phyloP scores from a whole-genome alignment of 352 stramenopile species.

The Blastocystis sp. region DNA sequence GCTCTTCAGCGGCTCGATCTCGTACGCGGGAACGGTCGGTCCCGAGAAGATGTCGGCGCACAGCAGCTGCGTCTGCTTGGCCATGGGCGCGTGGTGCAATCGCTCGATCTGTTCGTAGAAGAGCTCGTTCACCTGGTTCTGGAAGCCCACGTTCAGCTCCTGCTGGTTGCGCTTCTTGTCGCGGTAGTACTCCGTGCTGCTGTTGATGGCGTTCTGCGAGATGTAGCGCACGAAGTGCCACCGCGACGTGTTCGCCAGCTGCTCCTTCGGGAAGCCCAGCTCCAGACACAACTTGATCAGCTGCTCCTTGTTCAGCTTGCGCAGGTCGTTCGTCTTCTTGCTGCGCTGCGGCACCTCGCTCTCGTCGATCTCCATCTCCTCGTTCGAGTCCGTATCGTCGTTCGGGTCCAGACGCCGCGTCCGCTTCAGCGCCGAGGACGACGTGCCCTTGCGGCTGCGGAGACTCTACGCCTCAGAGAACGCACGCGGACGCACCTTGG shows the following conservation, averaged over 20 bases:
- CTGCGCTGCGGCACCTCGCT: background rate
- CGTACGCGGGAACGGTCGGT: background rate
- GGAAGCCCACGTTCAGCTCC: slow-evolving; percentile 66
- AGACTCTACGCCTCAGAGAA: slow-evolving; percentile 24
- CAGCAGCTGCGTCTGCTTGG: background rate
- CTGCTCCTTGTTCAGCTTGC: slow-evolving; percentile 38
- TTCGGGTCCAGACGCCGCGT: background rate
- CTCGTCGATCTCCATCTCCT: slow-evolving; percentile 1
- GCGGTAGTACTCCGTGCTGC: slow-evolving; percentile 12
- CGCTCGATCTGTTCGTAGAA: slow-evolving; percentile 51
- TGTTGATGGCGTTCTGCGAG: background rate
- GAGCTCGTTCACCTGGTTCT: slow-evolving; percentile 46
- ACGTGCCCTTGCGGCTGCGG: slow-evolving; percentile 46
- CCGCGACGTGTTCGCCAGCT: background rate
- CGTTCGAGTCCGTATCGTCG: slow-evolving; percentile 42
- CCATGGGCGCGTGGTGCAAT: background rate
- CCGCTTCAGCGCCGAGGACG: background rate
- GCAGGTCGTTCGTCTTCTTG: slow-evolving; percentile 26
- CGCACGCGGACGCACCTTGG: background rate
- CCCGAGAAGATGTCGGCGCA: background rate
- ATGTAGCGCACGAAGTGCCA: slow-evolving; percentile 48
- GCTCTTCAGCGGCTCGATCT: background rate
- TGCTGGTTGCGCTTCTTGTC: slow-evolving; percentile 66
- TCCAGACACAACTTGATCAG: slow-evolving; percentile 3
- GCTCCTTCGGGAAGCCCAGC: slow-evolving; percentile 2